Conservation (phyloP, 2,329 filamentous ascomycete species). For the Penicillium psychrosexuale region DNA sequence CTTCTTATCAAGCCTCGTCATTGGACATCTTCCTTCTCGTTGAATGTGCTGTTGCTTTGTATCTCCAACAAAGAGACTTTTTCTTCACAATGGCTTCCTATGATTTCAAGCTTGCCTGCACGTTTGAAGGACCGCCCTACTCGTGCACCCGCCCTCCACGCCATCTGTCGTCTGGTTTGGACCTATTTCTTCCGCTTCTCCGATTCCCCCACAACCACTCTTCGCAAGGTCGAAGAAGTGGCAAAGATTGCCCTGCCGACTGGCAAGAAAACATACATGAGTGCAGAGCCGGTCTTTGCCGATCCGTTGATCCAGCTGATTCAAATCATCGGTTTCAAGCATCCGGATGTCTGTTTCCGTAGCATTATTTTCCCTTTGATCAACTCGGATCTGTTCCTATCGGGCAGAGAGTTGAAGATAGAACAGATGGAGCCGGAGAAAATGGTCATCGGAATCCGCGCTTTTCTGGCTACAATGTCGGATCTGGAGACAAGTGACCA, state of each 20-base stretch:
- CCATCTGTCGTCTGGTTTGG: conserved; percentile 87
- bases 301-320: conserved; percentile 93
- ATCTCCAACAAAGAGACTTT: conserved; percentile 83
- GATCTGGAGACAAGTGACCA: conserved; percentile 83
- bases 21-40: conserved; percentile 83
- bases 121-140: conserved; percentile 80
- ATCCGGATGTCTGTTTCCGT: conserved; percentile 90
- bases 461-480: conserved; percentile 88
- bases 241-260: conserved; percentile 78
- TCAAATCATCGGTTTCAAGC: conserved; percentile 87
- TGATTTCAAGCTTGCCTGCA: conserved; percentile 72
- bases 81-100: conserved; percentile 77
- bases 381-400: conserved; percentile 82
- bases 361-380: conserved; percentile 92
- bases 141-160: conserved; percentile 77
- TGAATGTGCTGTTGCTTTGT: conserved; percentile 83
- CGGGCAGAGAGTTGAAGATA: conserved; percentile 73
- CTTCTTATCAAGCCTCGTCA: conserved; percentile 90
- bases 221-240: conserved; percentile 84
- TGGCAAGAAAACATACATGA: conserved; percentile 75
- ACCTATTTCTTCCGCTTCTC: conserved; percentile 84
- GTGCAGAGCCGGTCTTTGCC: conserved; percentile 76
- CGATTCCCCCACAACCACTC: conserved; percentile 65
- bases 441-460: conserved; percentile 94
- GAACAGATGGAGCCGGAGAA: conserved; percentile 94